Percentiles rank a stretch among this genome's conserved stretches.
Evolutionary conservation across 257 asterid species (phyloP).

Genomic region (Fraxinus anomala): DNA sequence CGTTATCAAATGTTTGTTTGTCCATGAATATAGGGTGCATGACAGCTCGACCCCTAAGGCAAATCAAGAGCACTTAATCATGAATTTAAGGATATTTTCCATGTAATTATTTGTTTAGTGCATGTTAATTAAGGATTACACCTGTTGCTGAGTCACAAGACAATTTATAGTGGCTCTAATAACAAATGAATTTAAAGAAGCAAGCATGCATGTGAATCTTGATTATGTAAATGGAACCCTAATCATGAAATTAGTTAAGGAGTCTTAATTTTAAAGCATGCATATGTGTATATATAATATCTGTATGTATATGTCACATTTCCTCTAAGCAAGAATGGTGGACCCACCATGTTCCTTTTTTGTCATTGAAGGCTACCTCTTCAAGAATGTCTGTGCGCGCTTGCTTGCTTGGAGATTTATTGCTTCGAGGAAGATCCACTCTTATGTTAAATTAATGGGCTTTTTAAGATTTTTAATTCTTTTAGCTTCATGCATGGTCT

Average conservation of each 20-base stretch:
- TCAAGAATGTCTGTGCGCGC: slow-evolving; percentile 30
- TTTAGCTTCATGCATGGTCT: background rate
- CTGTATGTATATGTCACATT: background rate
- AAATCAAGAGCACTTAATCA: background rate
- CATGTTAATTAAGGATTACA: slow-evolving; percentile 29
- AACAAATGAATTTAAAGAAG: slow-evolving; percentile 5
- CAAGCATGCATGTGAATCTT: slow-evolving; percentile 47
- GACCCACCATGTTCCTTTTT: slow-evolving; percentile 65
- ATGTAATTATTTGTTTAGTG: background rate
- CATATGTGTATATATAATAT: slow-evolving; percentile 7
- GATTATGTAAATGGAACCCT: slow-evolving; percentile 33
- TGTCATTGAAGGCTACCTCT: slow-evolving; percentile 28
- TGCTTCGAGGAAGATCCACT: background rate
- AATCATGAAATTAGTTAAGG: slow-evolving; percentile 58
- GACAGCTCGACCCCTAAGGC: background rate
- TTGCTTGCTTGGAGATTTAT: slow-evolving; percentile 15
- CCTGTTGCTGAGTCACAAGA: slow-evolving; percentile 40
- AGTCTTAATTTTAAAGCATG: slow-evolving; percentile 38
- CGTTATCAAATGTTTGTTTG: background rate
- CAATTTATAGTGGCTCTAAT: slow-evolving; percentile 46
- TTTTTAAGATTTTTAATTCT: background rate
- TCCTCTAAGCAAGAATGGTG: slow-evolving; percentile 22
- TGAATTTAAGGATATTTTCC: no score
- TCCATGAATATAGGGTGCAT: slow-evolving; percentile 5
- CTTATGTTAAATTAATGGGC: background rate